phyloP scores from a whole-genome alignment of 2,329 filamentous ascomycete species.

The Neofusicoccum laricinum region DNA sequence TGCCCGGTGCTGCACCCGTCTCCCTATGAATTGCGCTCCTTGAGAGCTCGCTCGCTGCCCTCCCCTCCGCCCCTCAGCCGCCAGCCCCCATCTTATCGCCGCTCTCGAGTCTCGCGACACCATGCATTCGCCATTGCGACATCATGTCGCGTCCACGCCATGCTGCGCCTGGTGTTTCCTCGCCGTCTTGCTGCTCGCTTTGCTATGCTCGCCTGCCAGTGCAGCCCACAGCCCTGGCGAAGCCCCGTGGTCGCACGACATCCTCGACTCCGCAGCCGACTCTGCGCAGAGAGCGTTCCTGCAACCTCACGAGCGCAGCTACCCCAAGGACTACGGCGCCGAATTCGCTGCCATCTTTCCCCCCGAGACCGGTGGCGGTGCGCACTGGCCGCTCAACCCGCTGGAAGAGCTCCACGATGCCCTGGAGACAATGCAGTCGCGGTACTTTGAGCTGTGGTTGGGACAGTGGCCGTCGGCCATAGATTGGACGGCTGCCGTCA shows the following conservation, averaged over 20 bases:
- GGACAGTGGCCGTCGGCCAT: slow-evolving; percentile 84
- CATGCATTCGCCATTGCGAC: slow-evolving; percentile 3
- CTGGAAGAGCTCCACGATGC: slow-evolving; percentile 48
- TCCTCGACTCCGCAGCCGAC: not conserved
- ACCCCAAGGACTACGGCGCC: not conserved
- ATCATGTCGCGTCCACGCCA: not conserved
- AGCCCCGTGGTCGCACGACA: not conserved
- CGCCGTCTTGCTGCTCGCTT: not conserved
- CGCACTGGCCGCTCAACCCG: slow-evolving; percentile 19
- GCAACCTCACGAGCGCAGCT: not conserved
- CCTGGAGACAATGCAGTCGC: slow-evolving; percentile 70
- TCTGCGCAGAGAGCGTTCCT: not conserved
- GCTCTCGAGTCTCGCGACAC: not conserved
- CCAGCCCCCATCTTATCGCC: not conserved
- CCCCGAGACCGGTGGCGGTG: not conserved
- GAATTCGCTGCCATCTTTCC: not conserved
- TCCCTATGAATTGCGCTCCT: not conserved
- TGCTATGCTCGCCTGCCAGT: not conserved
- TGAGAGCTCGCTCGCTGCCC: not conserved
- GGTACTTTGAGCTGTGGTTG: slow-evolving; percentile 73
- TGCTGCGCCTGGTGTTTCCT: not conserved
- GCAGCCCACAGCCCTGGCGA: not conserved
- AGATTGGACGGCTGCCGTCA: slow-evolving; percentile 89
- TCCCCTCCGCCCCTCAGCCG: not conserved
- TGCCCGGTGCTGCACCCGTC: not conserved